phyloP scores from a whole-genome alignment of 2,329 filamentous ascomycete genomes.

The Arthroderma sp. region DNA sequence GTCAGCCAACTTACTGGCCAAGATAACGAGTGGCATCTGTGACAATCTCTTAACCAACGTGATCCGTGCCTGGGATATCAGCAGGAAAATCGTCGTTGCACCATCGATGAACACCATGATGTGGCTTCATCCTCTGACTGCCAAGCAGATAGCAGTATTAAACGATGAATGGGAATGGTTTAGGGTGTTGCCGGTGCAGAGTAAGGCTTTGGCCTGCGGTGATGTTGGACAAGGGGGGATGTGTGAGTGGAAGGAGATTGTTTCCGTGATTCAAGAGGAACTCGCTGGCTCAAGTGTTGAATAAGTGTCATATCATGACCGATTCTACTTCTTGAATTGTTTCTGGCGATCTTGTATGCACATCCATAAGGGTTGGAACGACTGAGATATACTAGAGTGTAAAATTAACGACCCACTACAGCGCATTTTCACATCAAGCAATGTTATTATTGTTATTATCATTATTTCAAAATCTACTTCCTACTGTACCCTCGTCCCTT shows the following conservation, averaged over 20 bases:
- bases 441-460: too few species aligned
- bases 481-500: too few species aligned
- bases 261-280: conserved; percentile 45
- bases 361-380: too few species aligned
- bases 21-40: conserved; percentile 63
- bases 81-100: conserved; percentile 44
- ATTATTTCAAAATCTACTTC: too few species aligned
- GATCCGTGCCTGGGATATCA: conserved; percentile 75
- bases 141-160: conserved; percentile 52
- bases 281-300: not conserved
- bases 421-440: too few species aligned
- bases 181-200: conserved; percentile 16
- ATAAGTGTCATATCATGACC: too few species aligned
- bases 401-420: too few species aligned
- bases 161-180: conserved; percentile 57
- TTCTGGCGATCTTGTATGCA: too few species aligned
- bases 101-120: conserved; percentile 76
- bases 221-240: conserved; percentile 69
- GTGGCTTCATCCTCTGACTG: conserved; percentile 73
- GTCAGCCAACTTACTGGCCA: conserved; percentile 74
- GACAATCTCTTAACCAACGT: conserved; percentile 64
- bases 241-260: conserved; percentile 62
- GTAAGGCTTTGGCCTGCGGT: conserved; percentile 54
- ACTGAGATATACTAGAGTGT: too few species aligned
- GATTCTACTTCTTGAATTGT: too few species aligned